Conservation (phyloP, 2,329 filamentous ascomycete species). For the Aphanoascus verrucosus region DNA sequence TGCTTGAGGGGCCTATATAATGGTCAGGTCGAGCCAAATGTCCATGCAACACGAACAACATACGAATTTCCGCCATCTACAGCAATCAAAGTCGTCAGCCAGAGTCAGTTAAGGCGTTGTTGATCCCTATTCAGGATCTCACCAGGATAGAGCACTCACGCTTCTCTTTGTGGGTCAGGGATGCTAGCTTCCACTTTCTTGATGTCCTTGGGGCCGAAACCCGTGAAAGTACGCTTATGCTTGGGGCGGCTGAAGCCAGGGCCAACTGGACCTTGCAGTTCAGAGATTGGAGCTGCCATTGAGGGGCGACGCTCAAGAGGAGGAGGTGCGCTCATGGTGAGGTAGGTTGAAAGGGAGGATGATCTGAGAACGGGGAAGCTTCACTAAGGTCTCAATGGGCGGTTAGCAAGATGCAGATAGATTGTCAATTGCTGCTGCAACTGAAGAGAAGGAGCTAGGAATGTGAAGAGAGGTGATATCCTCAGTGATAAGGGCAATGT, state of each 20-base stretch:
- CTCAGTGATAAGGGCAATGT: not conserved
- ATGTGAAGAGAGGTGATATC: not conserved
- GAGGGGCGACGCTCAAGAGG: constrained; percentile 70
- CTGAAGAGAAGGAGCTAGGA: not conserved
- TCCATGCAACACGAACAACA: constrained; percentile 17
- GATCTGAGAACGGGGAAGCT: not conserved
- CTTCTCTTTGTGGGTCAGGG: constrained; percentile 74
- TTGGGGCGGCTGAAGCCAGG: constrained; percentile 82
- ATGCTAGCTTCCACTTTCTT: constrained; percentile 87
- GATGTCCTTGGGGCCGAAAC: constrained; percentile 82
- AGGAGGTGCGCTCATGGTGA: constrained; percentile 19
- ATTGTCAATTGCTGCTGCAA: not conserved
- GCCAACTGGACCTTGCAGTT: constrained; percentile 76
- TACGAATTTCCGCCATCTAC: constrained; percentile 52
- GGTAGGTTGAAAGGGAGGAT: not conserved
- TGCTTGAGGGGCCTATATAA: constrained; percentile 47
- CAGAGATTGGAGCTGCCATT: constrained; percentile 68
- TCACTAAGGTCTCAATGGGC: not conserved
- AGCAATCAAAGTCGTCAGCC: constrained; percentile 16
- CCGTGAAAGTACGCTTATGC: constrained; percentile 93
- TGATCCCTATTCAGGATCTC: not conserved
- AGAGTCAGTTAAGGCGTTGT: not conserved
- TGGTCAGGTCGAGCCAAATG: not conserved
- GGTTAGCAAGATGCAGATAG: not conserved
- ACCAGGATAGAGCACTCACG: constrained; percentile 39